phyloP scores from a whole-genome alignment of 495 filamentous ascomycete species.

The Cudoniella acicularis region DNA sequence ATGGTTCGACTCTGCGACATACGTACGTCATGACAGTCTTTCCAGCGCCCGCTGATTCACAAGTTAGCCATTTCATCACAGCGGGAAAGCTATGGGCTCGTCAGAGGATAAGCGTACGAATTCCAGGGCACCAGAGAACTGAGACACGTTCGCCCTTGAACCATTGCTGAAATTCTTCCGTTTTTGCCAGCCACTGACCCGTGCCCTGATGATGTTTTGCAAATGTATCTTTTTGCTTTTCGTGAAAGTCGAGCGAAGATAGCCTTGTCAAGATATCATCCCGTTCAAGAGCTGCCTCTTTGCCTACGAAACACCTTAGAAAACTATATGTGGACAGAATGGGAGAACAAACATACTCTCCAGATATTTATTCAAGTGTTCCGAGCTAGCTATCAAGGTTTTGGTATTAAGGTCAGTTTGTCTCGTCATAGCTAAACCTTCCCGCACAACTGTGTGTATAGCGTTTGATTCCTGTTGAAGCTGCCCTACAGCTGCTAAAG shows the following conservation, averaged over 20 bases:
- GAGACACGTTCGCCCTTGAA: neutral
- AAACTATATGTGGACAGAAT: neutral
- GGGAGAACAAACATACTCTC: neutral
- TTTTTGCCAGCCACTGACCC: neutral
- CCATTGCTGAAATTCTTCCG: neutral
- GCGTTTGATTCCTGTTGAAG: neutral
- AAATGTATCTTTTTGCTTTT: neutral
- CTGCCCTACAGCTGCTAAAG: neutral
- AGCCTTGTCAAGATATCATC: neutral
- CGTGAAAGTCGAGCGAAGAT: neutral
- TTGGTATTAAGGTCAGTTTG: neutral
- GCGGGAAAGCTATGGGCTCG: neutral
- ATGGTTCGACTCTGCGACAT: neutral
- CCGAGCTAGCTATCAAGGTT: neutral
- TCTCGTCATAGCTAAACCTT: neutral
- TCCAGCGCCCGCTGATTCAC: neutral
- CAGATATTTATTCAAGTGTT: neutral
- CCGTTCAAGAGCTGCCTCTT: neutral
- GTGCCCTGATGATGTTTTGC: neutral
- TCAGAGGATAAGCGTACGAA: neutral
- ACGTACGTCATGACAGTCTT: conserved; percentile 1
- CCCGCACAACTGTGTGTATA: neutral
- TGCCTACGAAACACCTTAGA: neutral
- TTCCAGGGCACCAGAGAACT: neutral
- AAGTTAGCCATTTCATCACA: neutral